Evolutionary conservation across 2,329 filamentous ascomycete species (phyloP), one percentile per base, ranked within the genome.

Genomic region (Xylariales sp.): DNA sequence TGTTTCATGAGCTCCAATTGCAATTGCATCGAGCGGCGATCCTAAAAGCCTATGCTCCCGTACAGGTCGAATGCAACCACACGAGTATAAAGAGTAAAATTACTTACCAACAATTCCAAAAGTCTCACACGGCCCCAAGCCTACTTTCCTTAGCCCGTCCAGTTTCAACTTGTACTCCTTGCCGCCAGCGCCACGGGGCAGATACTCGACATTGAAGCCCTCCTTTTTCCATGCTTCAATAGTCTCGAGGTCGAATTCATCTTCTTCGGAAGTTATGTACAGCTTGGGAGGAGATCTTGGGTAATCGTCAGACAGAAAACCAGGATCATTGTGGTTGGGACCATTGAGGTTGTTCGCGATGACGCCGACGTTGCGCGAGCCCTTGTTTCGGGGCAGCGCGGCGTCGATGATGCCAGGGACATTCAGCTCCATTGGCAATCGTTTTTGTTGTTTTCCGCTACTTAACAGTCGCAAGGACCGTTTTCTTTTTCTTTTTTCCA

Each of bases 51-150:
- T n/a, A n/a, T n/a, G n/a, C n/a, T n/a, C n/a, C n/a, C n/a, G n/a
- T n/a, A n/a, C n/a, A n/a, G n/a, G n/a, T n/a, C n/a, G n/a, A n/a
- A n/a, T n/a, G n/a, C n/a, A n/a, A n/a, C n/a, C n/a, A n/a, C n/a
- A n/a, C n/a, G n/a, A n/a, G n/a, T n/a, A n/a, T n/a, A n/a, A n/a
- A n/a, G n/a, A n/a, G n/a, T n/a, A n/a, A n/a, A n/a, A n/a, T n/a
- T n/a, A 51, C 62, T 40, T 34, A 66, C 63, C 64, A 3, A 70
- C 40, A 12, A 70, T 65, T 2, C 65, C 67, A 32, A 61, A 70
- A 1, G 60, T 66, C 25, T 69, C 60, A 27, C 67, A 69, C 0
- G 66, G 64, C 0, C 54, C 63, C 20, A 65, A 40, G 2, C 60
- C 49, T 6, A 52, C 46, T 15, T 46, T 56, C 27, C 54, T 55